phyloP scores from a whole-genome alignment of 1,284 basidiomycete genomes.

The Sphagnurus paluster region DNA sequence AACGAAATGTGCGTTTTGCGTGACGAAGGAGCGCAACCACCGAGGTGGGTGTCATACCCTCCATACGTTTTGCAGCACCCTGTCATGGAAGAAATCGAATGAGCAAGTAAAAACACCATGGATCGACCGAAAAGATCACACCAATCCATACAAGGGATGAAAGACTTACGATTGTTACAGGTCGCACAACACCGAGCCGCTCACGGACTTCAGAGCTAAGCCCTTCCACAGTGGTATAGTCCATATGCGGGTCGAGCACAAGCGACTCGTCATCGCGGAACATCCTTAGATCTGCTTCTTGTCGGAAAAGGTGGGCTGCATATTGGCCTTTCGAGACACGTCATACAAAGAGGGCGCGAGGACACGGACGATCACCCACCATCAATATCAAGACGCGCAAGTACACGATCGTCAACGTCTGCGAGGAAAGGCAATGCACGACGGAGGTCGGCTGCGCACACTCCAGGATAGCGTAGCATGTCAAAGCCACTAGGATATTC shows the following conservation, averaged over 20 bases:
- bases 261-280: constrained; percentile 81
- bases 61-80: constrained; percentile 86
- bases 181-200: constrained; percentile 58
- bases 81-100: constrained; percentile 25
- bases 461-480: constrained; percentile 65
- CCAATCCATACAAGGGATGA: not conserved
- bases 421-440: constrained; percentile 56
- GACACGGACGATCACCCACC: no score
- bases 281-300: constrained; percentile 73
- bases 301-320: constrained; percentile 61
- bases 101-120: not conserved
- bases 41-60: constrained; percentile 81
- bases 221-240: constrained; percentile 67
- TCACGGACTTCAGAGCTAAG: constrained; percentile 79
- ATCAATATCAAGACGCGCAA: constrained; percentile 70
- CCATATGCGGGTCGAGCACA: constrained; percentile 64
- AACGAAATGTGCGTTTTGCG: constrained; percentile 45
- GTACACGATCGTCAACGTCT: constrained; percentile 49
- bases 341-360: no score
- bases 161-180: constrained; percentile 66
- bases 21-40: constrained; percentile 65
- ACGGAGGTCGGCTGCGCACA: constrained; percentile 49
- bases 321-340: constrained; percentile 67
- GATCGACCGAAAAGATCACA: not conserved
- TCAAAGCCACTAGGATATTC: constrained; percentile 66